These are phyloP conservation scores for Vigna hirtella DNA, from an alignment of 306 rosid genomes.

Conservation along the genomic window DNA sequence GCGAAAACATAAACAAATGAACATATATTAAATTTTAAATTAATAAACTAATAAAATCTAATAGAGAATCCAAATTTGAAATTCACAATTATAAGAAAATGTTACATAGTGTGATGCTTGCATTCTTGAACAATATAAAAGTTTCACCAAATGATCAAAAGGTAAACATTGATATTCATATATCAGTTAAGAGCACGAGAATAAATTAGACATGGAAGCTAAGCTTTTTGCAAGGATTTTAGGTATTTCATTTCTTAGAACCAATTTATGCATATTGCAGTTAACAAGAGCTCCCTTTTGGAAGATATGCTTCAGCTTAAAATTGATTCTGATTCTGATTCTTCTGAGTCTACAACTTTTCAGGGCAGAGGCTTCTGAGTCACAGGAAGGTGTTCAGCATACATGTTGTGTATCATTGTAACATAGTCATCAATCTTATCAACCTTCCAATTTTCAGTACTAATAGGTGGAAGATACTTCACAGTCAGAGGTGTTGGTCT, in stretches of 20 bases:
- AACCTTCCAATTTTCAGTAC: slow-evolving; percentile 56
- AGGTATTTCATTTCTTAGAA: slow-evolving; percentile 18
- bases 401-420: slow-evolving; percentile 47
- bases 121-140: neutral
- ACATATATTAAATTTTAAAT: too few relatives aligned
- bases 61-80: too few relatives aligned
- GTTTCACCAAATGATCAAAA: too few relatives aligned
- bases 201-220: too few relatives aligned
- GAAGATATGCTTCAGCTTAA: too few relatives aligned
- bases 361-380: slow-evolving; percentile 55
- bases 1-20: too few relatives aligned
- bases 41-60: too few relatives aligned
- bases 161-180: too few relatives aligned
- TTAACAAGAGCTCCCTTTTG: neutral
- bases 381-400: slow-evolving; percentile 60
- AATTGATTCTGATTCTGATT: neutral
- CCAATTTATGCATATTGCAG: slow-evolving; percentile 20
- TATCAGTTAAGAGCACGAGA: too few relatives aligned
- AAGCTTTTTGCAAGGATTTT: too few relatives aligned
- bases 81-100: neutral
- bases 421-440: slow-evolving; percentile 61
- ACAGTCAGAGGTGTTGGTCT: slow-evolving; percentile 57
- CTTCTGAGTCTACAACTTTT: slow-evolving; percentile 8
- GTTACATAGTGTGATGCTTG: neutral
- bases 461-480: slow-evolving; percentile 66